Base-by-base conservation (phyloP, 176 grass and related monocot genomes). In the Ananas comosus region DNA sequence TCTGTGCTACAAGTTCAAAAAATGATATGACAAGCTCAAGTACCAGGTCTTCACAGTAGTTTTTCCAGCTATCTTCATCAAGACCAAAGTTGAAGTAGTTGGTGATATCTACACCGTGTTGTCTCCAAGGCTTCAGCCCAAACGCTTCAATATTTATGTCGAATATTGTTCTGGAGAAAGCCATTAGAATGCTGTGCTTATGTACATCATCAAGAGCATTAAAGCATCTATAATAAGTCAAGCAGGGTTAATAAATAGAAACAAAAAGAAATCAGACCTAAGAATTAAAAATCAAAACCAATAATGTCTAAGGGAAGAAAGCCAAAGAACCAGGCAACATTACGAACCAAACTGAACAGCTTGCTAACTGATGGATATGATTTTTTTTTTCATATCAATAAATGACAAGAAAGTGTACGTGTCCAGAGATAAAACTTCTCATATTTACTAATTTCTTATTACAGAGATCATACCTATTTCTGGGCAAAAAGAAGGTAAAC, bases 31-130 rank as follows among this genome's bases (percentile, higher is more conserved):
- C 71, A 68, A 18, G 9, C 77, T 25, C 42, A 65, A 50, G 1
- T 91, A 96, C 91, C 85, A 96, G 64, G 70, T 13, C 48, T 27
- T 64, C 51, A 74, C 87, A 91, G 77, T 89, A 94, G 51, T 53
- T 91, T 91, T 68, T 88, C 91, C 91, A 91, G 72, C 91, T 68
- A 71, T 91, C 85, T 80, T 96, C 87, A 88, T 88, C 80, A 25
- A 96, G 61, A 49, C 66, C 80, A 66, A 85, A 96, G 71, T 96
- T 96, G 51, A 91, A 96, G 74, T 83, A 96, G 47, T 96, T 80
- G 16, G 61, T 83, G 24, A 85, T 79, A 79, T 96, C 80, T 9
- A 78, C 72, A 27, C 80, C 82, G 51, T 52, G 67, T 28, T 86
- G 73, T 76, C 78, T 96, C 91, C 91, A 96, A 68, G 87, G 87